These are phyloP conservation scores for Hirschfeldia incana DNA, from an alignment of 345 rosid species.

Conservation along the genomic window DNA sequence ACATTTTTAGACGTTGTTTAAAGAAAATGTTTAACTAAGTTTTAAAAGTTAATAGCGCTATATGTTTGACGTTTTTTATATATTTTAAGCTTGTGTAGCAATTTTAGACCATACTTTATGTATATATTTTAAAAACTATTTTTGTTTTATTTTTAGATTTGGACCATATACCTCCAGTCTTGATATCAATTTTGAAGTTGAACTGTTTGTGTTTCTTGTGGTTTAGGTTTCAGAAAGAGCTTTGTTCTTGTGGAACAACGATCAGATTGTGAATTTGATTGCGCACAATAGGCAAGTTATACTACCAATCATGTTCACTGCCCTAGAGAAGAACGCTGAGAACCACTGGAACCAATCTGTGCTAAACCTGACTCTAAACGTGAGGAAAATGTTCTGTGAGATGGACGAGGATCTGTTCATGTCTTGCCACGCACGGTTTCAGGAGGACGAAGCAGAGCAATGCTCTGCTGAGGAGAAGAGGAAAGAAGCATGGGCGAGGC, in stretches of 20 bases:
- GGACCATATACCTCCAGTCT: background rate
- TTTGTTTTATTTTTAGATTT: too few species aligned
- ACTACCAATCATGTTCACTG: slow-evolving; percentile 65
- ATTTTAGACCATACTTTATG: too few species aligned
- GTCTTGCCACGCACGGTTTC: slow-evolving; percentile 60
- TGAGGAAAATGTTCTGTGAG: slow-evolving; percentile 73
- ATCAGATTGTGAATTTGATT: slow-evolving; percentile 74
- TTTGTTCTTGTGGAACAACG: slow-evolving; percentile 88
- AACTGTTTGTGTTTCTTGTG: background rate
- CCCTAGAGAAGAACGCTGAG: slow-evolving; percentile 70
- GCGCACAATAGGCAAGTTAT: slow-evolving; percentile 69
- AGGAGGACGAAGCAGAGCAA: slow-evolving; percentile 61
- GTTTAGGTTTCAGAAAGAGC: slow-evolving; percentile 93
- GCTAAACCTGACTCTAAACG: slow-evolving; percentile 63
- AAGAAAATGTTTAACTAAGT: too few species aligned
- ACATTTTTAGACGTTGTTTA: too few species aligned
- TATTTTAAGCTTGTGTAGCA: too few species aligned
- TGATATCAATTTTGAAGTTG: background rate
- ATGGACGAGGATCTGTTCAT: slow-evolving; percentile 71
- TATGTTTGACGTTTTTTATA: too few species aligned
- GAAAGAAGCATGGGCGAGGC: slow-evolving; percentile 61
- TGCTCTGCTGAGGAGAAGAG: slow-evolving; percentile 51
- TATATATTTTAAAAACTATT: too few species aligned
- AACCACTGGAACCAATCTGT: slow-evolving; percentile 88
- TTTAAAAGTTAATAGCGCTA: too few species aligned